Evolutionary conservation across 2,329 filamentous ascomycete genomes (phyloP), one percentile per base, ranked within the genome.

Genomic region (Pseudogymnoascus sp.): DNA sequence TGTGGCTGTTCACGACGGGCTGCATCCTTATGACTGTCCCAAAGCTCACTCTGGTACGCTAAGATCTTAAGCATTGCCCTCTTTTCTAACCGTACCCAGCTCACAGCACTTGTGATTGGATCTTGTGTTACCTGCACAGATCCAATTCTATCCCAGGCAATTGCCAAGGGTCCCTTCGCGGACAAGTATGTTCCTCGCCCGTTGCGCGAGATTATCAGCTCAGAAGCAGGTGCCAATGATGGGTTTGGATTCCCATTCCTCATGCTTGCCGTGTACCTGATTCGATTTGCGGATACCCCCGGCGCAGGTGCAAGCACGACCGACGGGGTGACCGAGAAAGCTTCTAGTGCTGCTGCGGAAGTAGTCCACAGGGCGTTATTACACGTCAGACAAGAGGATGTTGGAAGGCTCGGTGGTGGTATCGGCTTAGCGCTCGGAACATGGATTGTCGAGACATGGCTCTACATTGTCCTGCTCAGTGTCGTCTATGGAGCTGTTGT

Each of bases 81-180:
- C 10, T 35, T 35, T 35, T n/a, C 33, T 35, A 35, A 35, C 33
- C 10, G 7, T 35, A 35, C 79, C 79, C 44, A 88, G 95, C 67
- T 79, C 96, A 4, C 87, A 65, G 89, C 91, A 0, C 80, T 96
- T 6, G 88, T 86, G 10, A 79, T 95, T 11, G 91, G 86, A 2
- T 88, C 91, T 0, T 96, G 91, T 70, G 86, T 96, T 21, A 93
- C 91, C 1, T 91, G 91, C 0, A 96, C 92, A 0, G 91, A 96
- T 69, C 91, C 92, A 0, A 85, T 96, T 2, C 76, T 96, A 40
- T 93, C 89, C n/a, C 91, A 93, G 66, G 89, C 89, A 1, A 95
- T 96, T 62, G 90, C 96, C 59, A 96, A 96, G 77, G 91, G 91
- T 37, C 91, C 89, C 68, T 96, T 96, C 71, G 91, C 91, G 0